Base-by-base conservation (phyloP, 331 rosid species). In the Telfairia occidentalis region DNA sequence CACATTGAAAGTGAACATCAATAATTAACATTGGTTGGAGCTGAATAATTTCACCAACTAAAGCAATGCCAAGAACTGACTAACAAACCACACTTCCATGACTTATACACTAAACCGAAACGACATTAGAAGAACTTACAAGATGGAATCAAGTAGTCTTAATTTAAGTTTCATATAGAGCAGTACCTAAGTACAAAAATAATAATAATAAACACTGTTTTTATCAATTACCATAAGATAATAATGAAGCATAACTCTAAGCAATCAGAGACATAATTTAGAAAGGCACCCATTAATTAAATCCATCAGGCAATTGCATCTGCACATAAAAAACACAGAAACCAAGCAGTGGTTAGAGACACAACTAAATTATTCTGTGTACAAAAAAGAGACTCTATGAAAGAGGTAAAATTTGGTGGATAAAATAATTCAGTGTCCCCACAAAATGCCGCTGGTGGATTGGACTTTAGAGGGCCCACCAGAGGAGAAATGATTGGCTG, bases 81-180 rank as follows among this genome's bases (percentile, higher is more conserved):
- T 3, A 12, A 43, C 23, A 45, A 70, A 57, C 58, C 50, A 37
- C 42, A 75, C 16, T 40, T 58, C 71, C 78, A 74, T 15, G 67
- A 74, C 34, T 18, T 38, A 42, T 40, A 13, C 38, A 59, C 78
- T 55, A 74, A 74, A 23, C 35, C 70, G 57, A 74, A 74, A 74
- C 67, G 23, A 73, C 32, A 34, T 50, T 38, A 55, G 7, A 32
- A 40, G 9, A 75, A 18, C 53, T 57, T 35, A 74, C 78, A 15
- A 34, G 21, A 21, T 54, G 21, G 24, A 32, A 54, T 74, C 69
- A 74, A 58, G 38, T 28, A 75, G 50, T 37, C 69, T 58, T 28
- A 38, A 70, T 42, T 15, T 16, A 52, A 40, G 37, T 10, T 57
- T 9, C 54, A 75, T 58, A 55, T 74, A 55, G 69, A 57, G 3